Base-by-base conservation (phyloP, 2,329 filamentous ascomycete genomes). In the Neoascochyta sp. region DNA sequence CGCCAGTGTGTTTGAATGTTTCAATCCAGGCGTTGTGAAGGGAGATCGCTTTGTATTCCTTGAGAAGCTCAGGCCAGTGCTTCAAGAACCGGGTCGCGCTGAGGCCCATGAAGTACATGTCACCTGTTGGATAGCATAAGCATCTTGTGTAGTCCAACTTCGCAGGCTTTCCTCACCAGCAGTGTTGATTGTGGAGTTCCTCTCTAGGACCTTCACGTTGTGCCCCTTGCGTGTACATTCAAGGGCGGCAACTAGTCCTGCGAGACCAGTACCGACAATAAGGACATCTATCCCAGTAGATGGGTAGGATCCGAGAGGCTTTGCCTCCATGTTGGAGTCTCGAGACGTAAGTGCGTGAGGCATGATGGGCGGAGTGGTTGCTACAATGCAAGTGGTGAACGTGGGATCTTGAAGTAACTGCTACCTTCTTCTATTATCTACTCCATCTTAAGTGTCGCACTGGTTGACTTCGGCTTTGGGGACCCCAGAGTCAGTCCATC, bases 71-170 rank as follows among this genome's bases (percentile, higher is more conserved):
- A 7, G 72, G 71, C 71, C 72, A 75, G 37, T 75, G 70, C 51
- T 69, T 71, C 50, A 76, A 67, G 57, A 75, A 75, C 20, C 63
- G 65, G 24, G 70, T 76, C 13, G 73, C 73, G 25, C 69, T 73
- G 13, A 76, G 63, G 7, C 73, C 71, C 69, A 78, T 76, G 51
- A 76, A 76, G 57, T 74, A 76, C 70, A 76, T 76, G 54, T 78
- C 74, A 30, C 74, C 74, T 71, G 30, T 11, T n/a, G 16, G 10
- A 20, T 22, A 10, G 16, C 10, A 27, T 45, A n/a, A 45, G 38
- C 24, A 34, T 14, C 25, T 14, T n/a, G n/a, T n/a, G n/a, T n/a
- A n/a, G n/a, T n/a, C n/a, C n/a, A n/a, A n/a, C n/a, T n/a, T n/a
- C 9, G n/a, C 18, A 12, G 15, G 13, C 12, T 4, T 9, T 26